Conservation (phyloP, 1,139 yeast species). For the Debaryomycetaceae sp. region DNA sequence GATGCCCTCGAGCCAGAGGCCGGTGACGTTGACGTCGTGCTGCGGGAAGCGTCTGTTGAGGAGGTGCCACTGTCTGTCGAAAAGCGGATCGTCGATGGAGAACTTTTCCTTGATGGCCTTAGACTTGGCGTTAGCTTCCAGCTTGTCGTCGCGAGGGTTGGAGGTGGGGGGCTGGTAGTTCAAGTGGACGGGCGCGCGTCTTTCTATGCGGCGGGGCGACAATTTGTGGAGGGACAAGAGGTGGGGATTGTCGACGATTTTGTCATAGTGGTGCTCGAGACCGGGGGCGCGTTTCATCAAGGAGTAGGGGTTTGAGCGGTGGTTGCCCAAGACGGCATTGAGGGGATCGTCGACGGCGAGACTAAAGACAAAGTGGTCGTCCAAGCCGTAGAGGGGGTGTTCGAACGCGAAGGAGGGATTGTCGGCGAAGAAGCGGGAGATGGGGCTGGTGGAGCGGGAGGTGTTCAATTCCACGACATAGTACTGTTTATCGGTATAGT, state of each 20-base stretch:
- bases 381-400: constrained; percentile 47
- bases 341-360: constrained; percentile 26
- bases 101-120: constrained; percentile 41
- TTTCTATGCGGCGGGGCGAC: constrained; percentile 34
- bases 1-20: constrained; percentile 72
- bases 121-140: constrained; percentile 28
- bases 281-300: constrained; percentile 19
- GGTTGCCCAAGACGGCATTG: constrained; percentile 26
- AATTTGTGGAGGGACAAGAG: constrained; percentile 40
- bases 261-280: constrained; percentile 17
- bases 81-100: constrained; percentile 69
- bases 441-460: constrained; percentile 13
- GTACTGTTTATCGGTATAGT: constrained; percentile 35
- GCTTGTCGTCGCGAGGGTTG: constrained; percentile 1
- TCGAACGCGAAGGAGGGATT: constrained; percentile 35
- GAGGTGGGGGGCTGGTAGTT: neutral
- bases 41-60: constrained; percentile 64
- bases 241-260: constrained; percentile 14
- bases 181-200: constrained; percentile 30
- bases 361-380: constrained; percentile 55
- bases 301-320: constrained; percentile 18
- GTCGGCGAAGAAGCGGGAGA: constrained; percentile 23
- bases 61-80: constrained; percentile 83
- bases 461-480: constrained; percentile 49
- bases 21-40: constrained; percentile 78